Evolutionary conservation across 805 yeast species (phyloP).

Genomic region (Metschnikowia bowlesiae): DNA sequence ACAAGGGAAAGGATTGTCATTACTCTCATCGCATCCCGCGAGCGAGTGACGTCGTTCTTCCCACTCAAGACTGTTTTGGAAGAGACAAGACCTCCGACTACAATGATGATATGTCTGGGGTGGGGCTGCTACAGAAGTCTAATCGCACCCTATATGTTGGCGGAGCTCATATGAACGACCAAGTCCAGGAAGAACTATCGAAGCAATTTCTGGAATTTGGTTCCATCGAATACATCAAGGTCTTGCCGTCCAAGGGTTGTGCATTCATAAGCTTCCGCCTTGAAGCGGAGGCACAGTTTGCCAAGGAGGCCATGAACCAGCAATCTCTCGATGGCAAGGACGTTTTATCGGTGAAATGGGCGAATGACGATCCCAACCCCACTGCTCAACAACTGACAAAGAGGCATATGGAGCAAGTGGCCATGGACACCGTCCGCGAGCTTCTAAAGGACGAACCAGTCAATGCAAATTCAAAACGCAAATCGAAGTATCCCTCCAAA

Average conservation of each 20-base stretch:
- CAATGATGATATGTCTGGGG: constrained; percentile 92
- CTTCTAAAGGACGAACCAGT: constrained; percentile 22
- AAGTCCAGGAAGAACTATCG: constrained; percentile 31
- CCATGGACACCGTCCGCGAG: constrained; percentile 49
- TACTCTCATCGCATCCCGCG: constrained; percentile 75
- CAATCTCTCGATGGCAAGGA: constrained; percentile 67
- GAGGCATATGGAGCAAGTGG: constrained; percentile 46
- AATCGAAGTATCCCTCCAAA: not conserved
- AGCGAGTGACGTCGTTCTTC: constrained; percentile 51
- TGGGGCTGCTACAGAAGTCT: constrained; percentile 69
- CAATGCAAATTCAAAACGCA: not conserved
- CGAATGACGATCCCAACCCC: constrained; percentile 83
- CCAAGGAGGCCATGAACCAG: constrained; percentile 89
- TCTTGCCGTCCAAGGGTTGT: constrained; percentile 57
- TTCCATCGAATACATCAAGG: constrained; percentile 59
- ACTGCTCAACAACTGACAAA: constrained; percentile 48
- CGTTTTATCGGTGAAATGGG: constrained; percentile 76
- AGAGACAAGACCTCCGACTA: constrained; percentile 78
- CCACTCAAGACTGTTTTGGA: constrained; percentile 86
- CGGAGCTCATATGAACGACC: constrained; percentile 40
- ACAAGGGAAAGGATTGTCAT: constrained; percentile 69
- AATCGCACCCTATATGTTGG: constrained; percentile 80
- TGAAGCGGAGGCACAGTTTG: constrained; percentile 85
- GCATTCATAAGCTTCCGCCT: constrained; percentile 71
- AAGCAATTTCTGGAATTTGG: constrained; percentile 72